phyloP scores from a whole-genome alignment of 2,329 filamentous ascomycete species.

The Alternaria triticina region DNA sequence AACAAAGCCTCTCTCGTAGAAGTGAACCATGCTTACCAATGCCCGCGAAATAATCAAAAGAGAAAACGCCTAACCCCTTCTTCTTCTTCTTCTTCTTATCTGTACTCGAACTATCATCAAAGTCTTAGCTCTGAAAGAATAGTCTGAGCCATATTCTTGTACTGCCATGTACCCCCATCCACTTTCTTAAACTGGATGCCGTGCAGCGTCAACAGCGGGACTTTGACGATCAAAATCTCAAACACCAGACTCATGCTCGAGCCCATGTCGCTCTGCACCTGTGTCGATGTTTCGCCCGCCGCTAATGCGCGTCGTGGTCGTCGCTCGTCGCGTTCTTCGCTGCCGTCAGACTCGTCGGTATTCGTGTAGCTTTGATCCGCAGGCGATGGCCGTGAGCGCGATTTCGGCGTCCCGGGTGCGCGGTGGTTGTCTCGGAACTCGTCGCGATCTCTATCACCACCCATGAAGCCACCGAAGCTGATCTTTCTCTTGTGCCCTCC shows the following conservation, averaged over 20 bases:
- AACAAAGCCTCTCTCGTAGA: conserved; percentile 1
- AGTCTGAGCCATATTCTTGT: conserved; percentile 97
- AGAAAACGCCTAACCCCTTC: neutral
- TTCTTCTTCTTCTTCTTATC: neutral
- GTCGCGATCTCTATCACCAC: conserved; percentile 64
- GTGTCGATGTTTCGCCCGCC: conserved; percentile 87
- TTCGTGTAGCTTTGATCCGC: conserved; percentile 80
- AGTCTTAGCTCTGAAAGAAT: conserved; percentile 77
- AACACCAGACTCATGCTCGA: conserved; percentile 85
- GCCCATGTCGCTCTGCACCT: conserved; percentile 88
- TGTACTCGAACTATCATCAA: conserved; percentile 1
- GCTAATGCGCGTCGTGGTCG: conserved; percentile 49
- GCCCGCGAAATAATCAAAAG: conserved; percentile 1
- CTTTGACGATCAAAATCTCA: conserved; percentile 97
- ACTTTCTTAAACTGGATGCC: conserved; percentile 99
- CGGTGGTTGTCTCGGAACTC: conserved; percentile 69
- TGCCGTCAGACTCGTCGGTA: conserved; percentile 85
- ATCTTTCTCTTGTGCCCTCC: conserved; percentile 74
- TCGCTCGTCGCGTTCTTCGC: conserved; percentile 60
- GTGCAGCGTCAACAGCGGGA: conserved; percentile 88
- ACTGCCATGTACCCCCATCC: conserved; percentile 95
- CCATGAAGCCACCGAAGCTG: conserved; percentile 77
- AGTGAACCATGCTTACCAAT: conserved; percentile 4
- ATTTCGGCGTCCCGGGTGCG: conserved; percentile 57
- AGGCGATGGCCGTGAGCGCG: conserved; percentile 53